Evolutionary conservation across 176 grass and related monocot species (phyloP), one percentile per base, ranked within the genome.

Genomic region (Alloteropsis semialata): DNA sequence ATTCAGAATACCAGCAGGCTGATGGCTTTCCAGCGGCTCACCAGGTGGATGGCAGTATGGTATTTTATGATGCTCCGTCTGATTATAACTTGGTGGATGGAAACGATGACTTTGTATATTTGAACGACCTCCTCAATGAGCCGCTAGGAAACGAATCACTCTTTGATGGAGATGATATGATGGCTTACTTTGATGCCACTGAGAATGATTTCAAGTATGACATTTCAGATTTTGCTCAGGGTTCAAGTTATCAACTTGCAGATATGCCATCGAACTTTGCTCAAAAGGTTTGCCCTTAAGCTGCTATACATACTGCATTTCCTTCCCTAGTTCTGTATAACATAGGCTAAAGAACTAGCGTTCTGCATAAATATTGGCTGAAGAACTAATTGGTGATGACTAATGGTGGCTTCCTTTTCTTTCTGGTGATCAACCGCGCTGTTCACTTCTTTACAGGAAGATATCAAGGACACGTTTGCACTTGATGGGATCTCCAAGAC

Each of bases 111-210:
- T 59, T 81, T 17, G 30, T 77, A 42, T 79, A 92, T 89, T 39
- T 87, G 75, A 81, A 81, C 32, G 87, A 87, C 10, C 65, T 83
- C 45, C 51, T 85, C 38, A 77, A 94, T 21, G 79, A 61, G 55
- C 83, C 88, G 32, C 13, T 55, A 68, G 75, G 46, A 6, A 59
- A 81, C 77, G 38, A 62, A 16, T 29, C 42, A 42, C 61, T 73
- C 34, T 84, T 65, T 76, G 87, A 87, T 33, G 86, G 65, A 71
- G 88, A 93, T 75, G 89, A 91, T 73, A 21, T 91, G 51, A 79
- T 93, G 87, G 84, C 71, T 45, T 90, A 81, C 75, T 98, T 98
- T 27, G 79, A 95, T 76, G 75, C 92, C 28, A 65, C 88, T 2
- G 96, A 95, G 15, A 68, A 81, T 38, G 80, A 91, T 88, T 84